Evolutionary conservation across 176 grass and related monocot species (phyloP).

Genomic region (Juncus effusus): DNA sequence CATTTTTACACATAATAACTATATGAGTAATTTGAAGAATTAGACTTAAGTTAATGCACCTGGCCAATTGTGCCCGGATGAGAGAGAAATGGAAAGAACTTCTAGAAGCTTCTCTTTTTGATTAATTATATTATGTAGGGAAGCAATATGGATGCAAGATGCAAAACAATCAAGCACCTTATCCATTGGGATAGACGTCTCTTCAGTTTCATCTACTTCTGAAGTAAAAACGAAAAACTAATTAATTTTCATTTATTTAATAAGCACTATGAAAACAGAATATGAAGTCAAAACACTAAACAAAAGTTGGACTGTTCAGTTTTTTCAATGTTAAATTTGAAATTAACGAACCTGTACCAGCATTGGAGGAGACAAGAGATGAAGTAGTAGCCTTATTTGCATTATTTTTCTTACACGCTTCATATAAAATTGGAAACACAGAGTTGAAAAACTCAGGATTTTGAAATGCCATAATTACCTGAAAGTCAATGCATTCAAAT

Average conservation of each 20-base stretch:
- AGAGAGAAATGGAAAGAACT: slow-evolving; percentile 69
- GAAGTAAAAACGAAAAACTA: slow-evolving; percentile 27
- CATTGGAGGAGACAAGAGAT: slow-evolving; percentile 33
- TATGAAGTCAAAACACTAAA: background rate
- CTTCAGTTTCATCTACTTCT: slow-evolving; percentile 62
- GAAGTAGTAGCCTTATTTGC: slow-evolving; percentile 36
- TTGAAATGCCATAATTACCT: slow-evolving; percentile 75
- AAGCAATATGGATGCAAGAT: slow-evolving; percentile 64
- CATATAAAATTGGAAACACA: slow-evolving; percentile 71
- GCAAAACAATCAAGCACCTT: slow-evolving; percentile 83
- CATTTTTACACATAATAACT: background rate
- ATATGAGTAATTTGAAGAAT: background rate
- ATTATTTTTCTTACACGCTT: slow-evolving; percentile 59
- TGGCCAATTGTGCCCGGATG: slow-evolving; percentile 67
- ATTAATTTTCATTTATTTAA: slow-evolving; percentile 27
- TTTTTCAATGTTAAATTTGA: background rate
- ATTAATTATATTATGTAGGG: slow-evolving; percentile 51
- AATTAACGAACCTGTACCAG: slow-evolving; percentile 49
- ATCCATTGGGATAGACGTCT: slow-evolving; percentile 61
- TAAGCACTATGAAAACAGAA: background rate
- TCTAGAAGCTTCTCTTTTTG: slow-evolving; percentile 62
- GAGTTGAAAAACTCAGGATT: slow-evolving; percentile 66
- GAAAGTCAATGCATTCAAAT: slow-evolving; percentile 33
- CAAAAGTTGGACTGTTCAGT: too few relatives aligned
- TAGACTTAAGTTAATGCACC: slow-evolving; percentile 38